Base-by-base conservation (phyloP, 345 rosid genomes). In the Linum lewisii region DNA sequence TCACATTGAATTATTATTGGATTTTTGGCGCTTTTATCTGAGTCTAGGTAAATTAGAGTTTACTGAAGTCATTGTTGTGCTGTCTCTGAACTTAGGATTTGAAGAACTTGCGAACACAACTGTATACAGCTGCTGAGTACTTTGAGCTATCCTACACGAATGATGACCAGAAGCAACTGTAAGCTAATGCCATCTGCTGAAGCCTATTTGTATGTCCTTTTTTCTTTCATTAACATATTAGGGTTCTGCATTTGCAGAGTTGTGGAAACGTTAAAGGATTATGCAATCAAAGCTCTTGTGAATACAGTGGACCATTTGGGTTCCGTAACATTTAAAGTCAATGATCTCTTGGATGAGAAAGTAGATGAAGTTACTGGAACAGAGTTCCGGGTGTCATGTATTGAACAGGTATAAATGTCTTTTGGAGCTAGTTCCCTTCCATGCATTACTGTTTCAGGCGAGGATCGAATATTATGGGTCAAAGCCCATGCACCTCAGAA, bases 301-400 rank as follows among this genome's bases (percentile, higher is more conserved):
- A 92, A 86, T 66, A 92, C 98, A 0, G 92, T 92, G 70, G 98
- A 92, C 66, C 98, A 92, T 78, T 76, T 92, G 55, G 98, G 98
- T 22, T 88, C 98, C 14, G 85, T 86, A 64, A 88, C 96, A 2
- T 92, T 81, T 63, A 86, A 84, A 80, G 95, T 92, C 51, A 84
- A 79, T 60, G 88, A 92, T 72, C 77, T 92, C 47, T 70, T 92
- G 11, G 93, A 92, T 44, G 95, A 77, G 70, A 88, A 92, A 66
- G 95, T 86, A 25, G 95, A 88, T 29, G 86, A 92, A 74, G 96
- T 92, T 55, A 73, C 79, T 3, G 83, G 79, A 63, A 81, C 93
- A 1, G 88, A 92, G 61, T 74, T 84, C 32, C 84, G 90, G 1
- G 84, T 92, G 19, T 84, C 93, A 69, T 84, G 95, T 73, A 83